Percentiles rank a stretch among this genome's conserved stretches.
These are phyloP conservation scores for Ailanthus altissimus DNA, from an alignment of 345 rosid genomes.

Conservation along the genomic window DNA sequence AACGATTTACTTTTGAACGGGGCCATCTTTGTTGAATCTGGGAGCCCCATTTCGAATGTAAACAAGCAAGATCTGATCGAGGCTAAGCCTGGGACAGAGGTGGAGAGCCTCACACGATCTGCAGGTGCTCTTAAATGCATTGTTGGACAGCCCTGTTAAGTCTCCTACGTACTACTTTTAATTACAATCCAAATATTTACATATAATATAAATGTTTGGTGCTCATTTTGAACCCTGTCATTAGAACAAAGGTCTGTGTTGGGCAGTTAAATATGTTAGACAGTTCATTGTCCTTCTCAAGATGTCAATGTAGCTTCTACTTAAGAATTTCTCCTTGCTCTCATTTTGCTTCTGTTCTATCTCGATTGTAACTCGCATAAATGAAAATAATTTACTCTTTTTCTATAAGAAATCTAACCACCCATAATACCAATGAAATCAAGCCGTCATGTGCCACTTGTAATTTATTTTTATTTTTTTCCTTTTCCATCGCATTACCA, in stretches of 20 bases:
- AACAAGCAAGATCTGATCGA: conserved; percentile 30
- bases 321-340: no score
- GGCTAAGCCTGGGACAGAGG: conserved; percentile 52
- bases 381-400: no score
- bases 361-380: no score
- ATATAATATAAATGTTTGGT: not conserved
- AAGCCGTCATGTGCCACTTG: no score
- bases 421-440: no score
- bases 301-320: not conserved
- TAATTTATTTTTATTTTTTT: no score
- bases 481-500: no score
- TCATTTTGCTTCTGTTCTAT: no score
- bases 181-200: no score
- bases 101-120: conserved; percentile 40
- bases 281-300: not conserved
- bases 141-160: conserved; percentile 28
- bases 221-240: not conserved
- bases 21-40: conserved; percentile 65
- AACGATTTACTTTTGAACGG: conserved; percentile 67
- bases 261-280: not conserved
- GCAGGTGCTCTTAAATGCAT: conserved; percentile 57
- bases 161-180: not conserved
- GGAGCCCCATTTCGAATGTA: conserved; percentile 27
- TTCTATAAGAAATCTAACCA: no score
- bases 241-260: conserved; percentile 4